phyloP scores from a whole-genome alignment of 208 protist genomes.

The Borovskyia barvae region DNA sequence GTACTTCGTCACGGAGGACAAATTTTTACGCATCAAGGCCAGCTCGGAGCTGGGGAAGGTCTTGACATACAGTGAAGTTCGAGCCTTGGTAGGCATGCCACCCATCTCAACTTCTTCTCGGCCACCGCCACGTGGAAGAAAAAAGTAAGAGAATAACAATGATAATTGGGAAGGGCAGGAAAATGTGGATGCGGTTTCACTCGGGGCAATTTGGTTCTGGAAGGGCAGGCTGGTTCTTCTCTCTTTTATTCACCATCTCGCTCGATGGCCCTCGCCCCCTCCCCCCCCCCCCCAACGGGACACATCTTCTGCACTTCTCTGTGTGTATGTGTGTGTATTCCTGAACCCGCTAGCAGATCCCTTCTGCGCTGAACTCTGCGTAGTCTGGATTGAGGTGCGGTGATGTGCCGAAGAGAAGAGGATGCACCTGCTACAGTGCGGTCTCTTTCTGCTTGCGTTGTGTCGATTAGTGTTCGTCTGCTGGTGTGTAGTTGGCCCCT shows the following conservation, averaged over 20 bases:
- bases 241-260: no score
- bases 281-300: not conserved
- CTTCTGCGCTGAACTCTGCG: not conserved
- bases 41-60: constrained; percentile 53
- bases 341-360: not conserved
- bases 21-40: constrained; percentile 77
- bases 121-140: not conserved
- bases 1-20: constrained; percentile 81
- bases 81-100: constrained; percentile 32
- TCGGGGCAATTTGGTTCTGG: not conserved
- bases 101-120: not conserved
- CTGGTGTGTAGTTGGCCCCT: not conserved
- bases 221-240: not conserved
- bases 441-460: not conserved
- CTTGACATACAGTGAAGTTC: constrained; percentile 45
- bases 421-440: no score
- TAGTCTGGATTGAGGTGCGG: no score
- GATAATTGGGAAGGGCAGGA: not conserved
- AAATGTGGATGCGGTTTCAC: not conserved
- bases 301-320: not conserved
- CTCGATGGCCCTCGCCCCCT: no score
- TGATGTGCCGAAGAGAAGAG: no score
- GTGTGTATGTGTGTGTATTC: constrained; percentile 5
- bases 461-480: not conserved
- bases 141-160: not conserved